These are phyloP conservation scores for Hypoxylon sp. DNA, from an alignment of 2,329 filamentous ascomycete species.

Conservation along the genomic window DNA sequence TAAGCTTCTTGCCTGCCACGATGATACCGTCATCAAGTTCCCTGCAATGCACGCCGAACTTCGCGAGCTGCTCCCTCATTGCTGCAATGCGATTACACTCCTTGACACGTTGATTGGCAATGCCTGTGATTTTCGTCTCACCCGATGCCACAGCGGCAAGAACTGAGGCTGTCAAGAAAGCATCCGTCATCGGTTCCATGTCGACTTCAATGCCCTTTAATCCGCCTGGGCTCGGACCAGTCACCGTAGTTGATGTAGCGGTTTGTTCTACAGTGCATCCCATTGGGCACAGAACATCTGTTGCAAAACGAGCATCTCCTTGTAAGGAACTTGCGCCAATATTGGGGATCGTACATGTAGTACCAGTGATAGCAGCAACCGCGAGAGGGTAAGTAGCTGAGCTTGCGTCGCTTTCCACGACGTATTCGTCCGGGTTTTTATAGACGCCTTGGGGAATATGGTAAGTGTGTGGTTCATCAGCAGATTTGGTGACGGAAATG, in stretches of 20 bases:
- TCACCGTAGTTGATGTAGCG: slow-evolving; percentile 89
- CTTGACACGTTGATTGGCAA: slow-evolving; percentile 97
- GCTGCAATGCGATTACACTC: slow-evolving; percentile 97
- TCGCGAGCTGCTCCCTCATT: slow-evolving; percentile 94
- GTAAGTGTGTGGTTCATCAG: slow-evolving; percentile 89
- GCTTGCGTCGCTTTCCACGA: slow-evolving; percentile 96
- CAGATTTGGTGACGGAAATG: slow-evolving; percentile 81
- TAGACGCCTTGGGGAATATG: slow-evolving; percentile 90
- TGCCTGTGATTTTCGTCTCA: slow-evolving; percentile 89
- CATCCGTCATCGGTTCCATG: slow-evolving; percentile 99
- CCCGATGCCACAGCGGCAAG: slow-evolving; percentile 90
- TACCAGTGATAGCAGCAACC: slow-evolving; percentile 94
- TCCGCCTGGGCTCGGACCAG: slow-evolving; percentile 81
- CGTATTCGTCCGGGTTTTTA: slow-evolving; percentile 86
- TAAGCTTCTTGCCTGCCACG: slow-evolving; percentile 68
- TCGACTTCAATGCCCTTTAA: slow-evolving; percentile 86
- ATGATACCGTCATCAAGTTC: slow-evolving; percentile 97
- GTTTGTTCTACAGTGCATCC: slow-evolving; percentile 92
- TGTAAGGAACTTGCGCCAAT: slow-evolving; percentile 94
- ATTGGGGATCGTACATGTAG: slow-evolving; percentile 95
- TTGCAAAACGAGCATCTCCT: slow-evolving; percentile 93
- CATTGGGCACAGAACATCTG: slow-evolving; percentile 92
- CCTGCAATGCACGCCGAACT: slow-evolving; percentile 88
- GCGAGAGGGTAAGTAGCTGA: slow-evolving; percentile 97
- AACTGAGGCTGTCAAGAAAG: slow-evolving; percentile 94